Base-by-base conservation (phyloP, 179 eudicot genomes). In the Beta macrorhiza region DNA sequence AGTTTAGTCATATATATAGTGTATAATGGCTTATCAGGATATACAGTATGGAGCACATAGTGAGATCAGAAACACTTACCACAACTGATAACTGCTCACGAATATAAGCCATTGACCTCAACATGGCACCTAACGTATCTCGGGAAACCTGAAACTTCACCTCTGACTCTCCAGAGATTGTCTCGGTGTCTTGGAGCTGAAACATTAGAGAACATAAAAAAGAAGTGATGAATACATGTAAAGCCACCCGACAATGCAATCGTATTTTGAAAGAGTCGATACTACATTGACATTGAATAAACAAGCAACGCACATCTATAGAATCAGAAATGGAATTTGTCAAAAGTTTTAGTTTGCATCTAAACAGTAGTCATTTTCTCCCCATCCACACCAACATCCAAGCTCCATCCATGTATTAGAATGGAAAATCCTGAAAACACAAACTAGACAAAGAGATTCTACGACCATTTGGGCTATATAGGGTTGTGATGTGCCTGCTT, bases 91-190 rank as follows among this genome's bases (percentile, higher is more conserved):
- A 89, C 81, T 94, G 98, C 82, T 91, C 97, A 29, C 94, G 90
- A 17, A 94, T 94, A 81, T 94, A 94, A 59, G 94, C 96, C 97
- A 94, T 94, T 67, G 98, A 94, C 88, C 98, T 87, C 85, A 93
- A 84, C 97, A 94, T 93, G 80, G 98, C 98, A 84, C 91, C 95
- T 81, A 94, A 80, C 2, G 98, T 94, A 86, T 94, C 98, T 80
- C 90, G 90, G 25, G 98, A 94, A 55, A 94, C 94, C 87, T 94
- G 97, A 86, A 94, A 94, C 76, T 93, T 94, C 69, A 94, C 96
- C 81, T 93, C 98, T 67, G 97, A 90, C 78, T 91, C 98, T 88
- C 94, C 98, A 20, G 91, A 82, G 77, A 87, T 87, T 65, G 94
- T 90, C 82, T 90, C 94, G 5, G 90, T 81, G 83, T 94, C 98